phyloP scores from a whole-genome alignment of 2,329 filamentous ascomycete species.

The Thielaviopsis populi region DNA sequence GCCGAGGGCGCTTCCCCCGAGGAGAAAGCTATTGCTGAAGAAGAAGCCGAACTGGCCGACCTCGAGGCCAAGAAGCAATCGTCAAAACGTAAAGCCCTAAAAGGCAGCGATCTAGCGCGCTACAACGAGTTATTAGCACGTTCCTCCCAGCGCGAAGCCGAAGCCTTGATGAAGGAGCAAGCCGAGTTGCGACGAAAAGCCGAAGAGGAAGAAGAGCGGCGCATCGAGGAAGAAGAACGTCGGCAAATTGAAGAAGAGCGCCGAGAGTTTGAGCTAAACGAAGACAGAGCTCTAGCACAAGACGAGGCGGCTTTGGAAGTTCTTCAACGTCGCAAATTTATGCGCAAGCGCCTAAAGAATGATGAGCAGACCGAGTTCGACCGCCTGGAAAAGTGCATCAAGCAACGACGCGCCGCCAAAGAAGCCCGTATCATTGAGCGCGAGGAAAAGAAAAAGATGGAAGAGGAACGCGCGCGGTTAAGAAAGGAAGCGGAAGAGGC shows the following conservation, averaged over 20 bases:
- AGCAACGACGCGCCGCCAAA: background rate
- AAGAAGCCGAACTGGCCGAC: constrained; percentile 12
- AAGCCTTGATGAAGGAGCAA: constrained; percentile 12
- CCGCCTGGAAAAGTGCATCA: background rate
- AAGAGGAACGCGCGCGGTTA: background rate
- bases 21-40: constrained; percentile 11
- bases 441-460: constrained; percentile 4
- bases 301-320: background rate
- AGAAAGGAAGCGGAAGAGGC: constrained; percentile 3
- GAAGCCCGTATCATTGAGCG: background rate
- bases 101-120: constrained; percentile 8
- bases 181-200: constrained; percentile 6
- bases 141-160: constrained; percentile 13
- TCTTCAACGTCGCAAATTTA: constrained; percentile 7
- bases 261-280: constrained; percentile 5
- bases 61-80: constrained; percentile 12
- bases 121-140: constrained; percentile 14
- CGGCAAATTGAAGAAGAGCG: constrained; percentile 10
- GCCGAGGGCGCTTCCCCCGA: constrained; percentile 3
- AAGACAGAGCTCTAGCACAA: background rate
- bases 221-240: constrained; percentile 12
- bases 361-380: background rate
- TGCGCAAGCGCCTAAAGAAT: background rate
- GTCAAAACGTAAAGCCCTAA: constrained; percentile 5
- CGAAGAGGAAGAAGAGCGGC: constrained; percentile 11